These are phyloP conservation scores for Inga laurina DNA, from an alignment of 306 rosid species.

Conservation along the genomic window DNA sequence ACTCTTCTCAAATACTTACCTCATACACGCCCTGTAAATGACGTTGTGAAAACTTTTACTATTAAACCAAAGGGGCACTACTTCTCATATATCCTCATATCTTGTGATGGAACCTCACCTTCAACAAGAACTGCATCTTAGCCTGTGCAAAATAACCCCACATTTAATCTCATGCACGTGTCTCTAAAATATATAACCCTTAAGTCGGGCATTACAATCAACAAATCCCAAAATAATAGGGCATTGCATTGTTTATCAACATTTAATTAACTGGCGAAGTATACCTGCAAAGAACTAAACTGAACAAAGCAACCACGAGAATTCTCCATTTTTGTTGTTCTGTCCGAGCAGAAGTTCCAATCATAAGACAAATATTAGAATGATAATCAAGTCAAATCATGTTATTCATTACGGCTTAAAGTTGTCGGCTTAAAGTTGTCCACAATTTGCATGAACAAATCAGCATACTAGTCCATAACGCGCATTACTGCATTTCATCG, in stretches of 20 bases:
- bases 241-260: neutral
- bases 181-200: conserved; percentile 2
- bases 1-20: too few relatives aligned
- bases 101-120: conserved; percentile 90
- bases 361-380: neutral
- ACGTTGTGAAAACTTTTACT: too few relatives aligned
- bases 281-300: conserved; percentile 5
- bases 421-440: conserved; percentile 10
- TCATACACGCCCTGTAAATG: too few relatives aligned
- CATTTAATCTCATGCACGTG: conserved; percentile 25
- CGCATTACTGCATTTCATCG: too few relatives aligned
- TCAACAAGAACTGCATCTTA: conserved; percentile 91
- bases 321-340: conserved; percentile 18
- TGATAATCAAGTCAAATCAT: conserved; percentile 5
- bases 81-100: conserved; percentile 44
- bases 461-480: neutral
- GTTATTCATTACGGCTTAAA: neutral
- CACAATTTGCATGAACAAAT: conserved; percentile 16
- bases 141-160: conserved; percentile 52
- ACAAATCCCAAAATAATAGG: neutral
- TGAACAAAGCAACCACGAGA: neutral
- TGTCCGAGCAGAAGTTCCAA: conserved; percentile 4
- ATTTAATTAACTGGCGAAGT: neutral
- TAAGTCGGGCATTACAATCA: neutral
- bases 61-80: too few relatives aligned